A percentile compares a stretch with the other conserved stretches of the same genome.
Conservation (phyloP, 192 early-diverging fungal genomes). For the Helicostylum pulchrum region DNA sequence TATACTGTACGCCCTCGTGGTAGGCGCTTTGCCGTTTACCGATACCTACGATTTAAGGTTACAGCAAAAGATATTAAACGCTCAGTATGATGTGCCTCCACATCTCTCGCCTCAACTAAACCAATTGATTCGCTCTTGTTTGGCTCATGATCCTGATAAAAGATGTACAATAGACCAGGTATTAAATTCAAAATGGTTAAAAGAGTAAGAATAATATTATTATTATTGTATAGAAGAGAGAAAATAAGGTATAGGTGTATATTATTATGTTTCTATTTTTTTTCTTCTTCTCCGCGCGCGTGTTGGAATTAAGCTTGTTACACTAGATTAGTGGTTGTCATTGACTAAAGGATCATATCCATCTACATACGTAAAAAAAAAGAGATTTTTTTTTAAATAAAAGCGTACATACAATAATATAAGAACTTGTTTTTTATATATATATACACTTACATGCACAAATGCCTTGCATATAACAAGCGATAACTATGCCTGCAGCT, state of each 20-base stretch:
- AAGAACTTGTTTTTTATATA: not conserved
- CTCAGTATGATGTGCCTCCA: slow-evolving; percentile 45
- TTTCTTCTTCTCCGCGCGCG: not conserved
- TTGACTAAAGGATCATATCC: slow-evolving; percentile 29
- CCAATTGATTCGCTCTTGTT: slow-evolving; percentile 43
- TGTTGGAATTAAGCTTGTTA: no score
- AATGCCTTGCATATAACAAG: slow-evolving; percentile 71
- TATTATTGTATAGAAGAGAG: slow-evolving; percentile 12
- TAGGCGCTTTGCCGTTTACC: slow-evolving; percentile 66
- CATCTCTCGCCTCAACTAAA: slow-evolving; percentile 33
- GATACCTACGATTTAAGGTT: slow-evolving; percentile 72
- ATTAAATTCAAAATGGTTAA: no score
- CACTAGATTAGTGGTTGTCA: not conserved
- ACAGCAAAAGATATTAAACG: slow-evolving; percentile 66
- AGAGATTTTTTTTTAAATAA: not conserved
- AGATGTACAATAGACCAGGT: slow-evolving; percentile 35
- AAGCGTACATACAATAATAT: not conserved
- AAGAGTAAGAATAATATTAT: not conserved
- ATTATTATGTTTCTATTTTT: not conserved
- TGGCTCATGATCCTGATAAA: slow-evolving; percentile 42
- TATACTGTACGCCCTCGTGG: slow-evolving; percentile 67
- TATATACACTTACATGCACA: slow-evolving; percentile 28
- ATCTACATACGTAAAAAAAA: slow-evolving; percentile 7
- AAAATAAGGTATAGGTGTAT: slow-evolving; percentile 37
- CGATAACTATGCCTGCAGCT: slow-evolving; percentile 69